Percentiles rank a stretch among this genome's conserved stretches.
Conservation (phyloP, 140 eudicot species). For the Senecio squalidus region DNA sequence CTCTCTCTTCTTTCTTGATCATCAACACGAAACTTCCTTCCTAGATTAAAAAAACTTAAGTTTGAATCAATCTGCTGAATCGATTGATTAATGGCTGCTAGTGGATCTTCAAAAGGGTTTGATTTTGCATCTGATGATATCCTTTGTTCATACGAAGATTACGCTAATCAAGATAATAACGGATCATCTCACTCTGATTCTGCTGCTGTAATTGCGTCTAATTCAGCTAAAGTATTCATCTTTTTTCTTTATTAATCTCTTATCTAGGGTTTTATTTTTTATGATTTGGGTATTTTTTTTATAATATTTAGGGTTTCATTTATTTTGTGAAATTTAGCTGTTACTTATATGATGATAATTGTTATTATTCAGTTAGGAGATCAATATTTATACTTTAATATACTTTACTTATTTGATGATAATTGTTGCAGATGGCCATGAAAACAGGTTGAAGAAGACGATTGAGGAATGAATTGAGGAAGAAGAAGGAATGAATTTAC, state of each 20-base stretch:
- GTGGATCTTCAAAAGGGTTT: slow-evolving; percentile 79
- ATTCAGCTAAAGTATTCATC: slow-evolving; percentile 52
- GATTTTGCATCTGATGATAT: slow-evolving; percentile 87
- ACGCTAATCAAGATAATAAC: slow-evolving; percentile 51
- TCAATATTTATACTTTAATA: no score
- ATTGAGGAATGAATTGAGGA: no score
- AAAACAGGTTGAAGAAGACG: no score
- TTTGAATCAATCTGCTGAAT: neutral
- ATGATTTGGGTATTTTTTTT: no score
- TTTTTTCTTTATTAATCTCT: neutral
- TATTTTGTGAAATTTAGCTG: no score
- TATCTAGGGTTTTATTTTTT: neutral
- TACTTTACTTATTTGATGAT: no score
- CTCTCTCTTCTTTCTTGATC: neutral
- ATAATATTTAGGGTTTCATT: no score
- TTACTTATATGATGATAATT: no score
- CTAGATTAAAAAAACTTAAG: no score
- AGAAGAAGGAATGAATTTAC: no score
- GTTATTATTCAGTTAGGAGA: no score
- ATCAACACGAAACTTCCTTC: neutral
- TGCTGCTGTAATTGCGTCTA: slow-evolving; percentile 27
- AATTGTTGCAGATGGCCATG: no score
- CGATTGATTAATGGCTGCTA: slow-evolving; percentile 74
- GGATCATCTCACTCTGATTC: slow-evolving; percentile 65
- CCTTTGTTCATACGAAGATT: slow-evolving; percentile 84